Conservation (phyloP, 306 rosid genomes). For the Glycyrrhiza uralensis region DNA sequence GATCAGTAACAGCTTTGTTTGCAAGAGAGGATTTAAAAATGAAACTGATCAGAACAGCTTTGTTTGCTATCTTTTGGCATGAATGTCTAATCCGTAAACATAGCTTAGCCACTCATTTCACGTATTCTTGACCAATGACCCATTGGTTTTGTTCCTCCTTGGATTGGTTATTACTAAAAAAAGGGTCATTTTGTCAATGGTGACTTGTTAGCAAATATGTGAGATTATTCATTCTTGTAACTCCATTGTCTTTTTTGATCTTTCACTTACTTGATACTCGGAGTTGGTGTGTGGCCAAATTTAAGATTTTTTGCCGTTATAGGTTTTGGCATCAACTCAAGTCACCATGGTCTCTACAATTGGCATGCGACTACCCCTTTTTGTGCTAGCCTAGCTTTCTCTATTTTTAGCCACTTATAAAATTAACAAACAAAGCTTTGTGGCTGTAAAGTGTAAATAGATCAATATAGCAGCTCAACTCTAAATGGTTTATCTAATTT, state of each 20-base stretch:
- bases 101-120: slow-evolving; percentile 36
- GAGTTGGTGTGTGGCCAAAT: not conserved
- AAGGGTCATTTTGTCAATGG: not conserved
- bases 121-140: not conserved
- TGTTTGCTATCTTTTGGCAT: slow-evolving; percentile 27
- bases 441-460: not conserved
- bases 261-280: not conserved
- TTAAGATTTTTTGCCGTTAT: not conserved
- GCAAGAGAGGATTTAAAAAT: not conserved
- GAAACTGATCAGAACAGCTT: slow-evolving; percentile 3
- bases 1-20: not conserved
- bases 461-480: not conserved
- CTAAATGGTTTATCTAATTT: not conserved
- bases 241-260: not conserved
- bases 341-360: not conserved
- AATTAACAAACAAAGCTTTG: not conserved
- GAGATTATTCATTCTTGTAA: not conserved
- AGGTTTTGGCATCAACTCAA: not conserved
- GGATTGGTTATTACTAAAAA: not conserved
- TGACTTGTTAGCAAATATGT: not conserved
- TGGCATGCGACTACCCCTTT: not conserved
- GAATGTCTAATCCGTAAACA: slow-evolving; percentile 29
- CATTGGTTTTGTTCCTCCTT: not conserved
- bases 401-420: not conserved
- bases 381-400: not conserved